A percentile compares a stretch with the other conserved stretches of the same genome.
Evolutionary conservation across 2,329 filamentous ascomycete genomes (phyloP).

Genomic region (Calonectria henricotiae): DNA sequence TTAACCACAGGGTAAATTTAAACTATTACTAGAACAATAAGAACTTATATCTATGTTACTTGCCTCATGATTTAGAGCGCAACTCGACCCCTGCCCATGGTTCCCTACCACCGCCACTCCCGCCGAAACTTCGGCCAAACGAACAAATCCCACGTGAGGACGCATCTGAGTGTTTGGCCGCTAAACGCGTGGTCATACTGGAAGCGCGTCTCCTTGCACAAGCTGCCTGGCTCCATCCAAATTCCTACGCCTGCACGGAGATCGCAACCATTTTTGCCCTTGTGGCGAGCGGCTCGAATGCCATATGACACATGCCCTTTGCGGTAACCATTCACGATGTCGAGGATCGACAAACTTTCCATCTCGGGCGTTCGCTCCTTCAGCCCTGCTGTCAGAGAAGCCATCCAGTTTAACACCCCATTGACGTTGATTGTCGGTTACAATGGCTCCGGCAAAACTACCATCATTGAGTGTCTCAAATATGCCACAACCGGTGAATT

Average conservation of each 20-base stretch:
- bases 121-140: constrained; percentile 25
- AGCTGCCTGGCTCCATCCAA: constrained; percentile 22
- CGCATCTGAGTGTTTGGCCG: constrained; percentile 24
- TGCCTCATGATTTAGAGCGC: too few relatives aligned
- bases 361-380: constrained; percentile 91
- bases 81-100: neutral
- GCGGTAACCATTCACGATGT: constrained; percentile 65
- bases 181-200: constrained; percentile 22
- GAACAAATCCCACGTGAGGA: constrained; percentile 27
- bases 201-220: constrained; percentile 25
- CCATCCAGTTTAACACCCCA: constrained; percentile 90
- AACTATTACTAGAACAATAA: too few relatives aligned
- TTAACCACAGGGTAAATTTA: too few relatives aligned
- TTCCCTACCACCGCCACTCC: neutral
- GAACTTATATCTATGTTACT: too few relatives aligned
- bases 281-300: neutral
- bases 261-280: neutral
- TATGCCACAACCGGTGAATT: constrained; percentile 97
- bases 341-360: constrained; percentile 90
- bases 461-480: constrained; percentile 98
- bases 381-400: constrained; percentile 81
- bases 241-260: neutral
- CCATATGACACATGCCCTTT: constrained; percentile 25
- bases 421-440: constrained; percentile 97
- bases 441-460: constrained; percentile 98